Conservation (phyloP, 2,329 filamentous ascomycete genomes). For the Cladosporium phlei region DNA sequence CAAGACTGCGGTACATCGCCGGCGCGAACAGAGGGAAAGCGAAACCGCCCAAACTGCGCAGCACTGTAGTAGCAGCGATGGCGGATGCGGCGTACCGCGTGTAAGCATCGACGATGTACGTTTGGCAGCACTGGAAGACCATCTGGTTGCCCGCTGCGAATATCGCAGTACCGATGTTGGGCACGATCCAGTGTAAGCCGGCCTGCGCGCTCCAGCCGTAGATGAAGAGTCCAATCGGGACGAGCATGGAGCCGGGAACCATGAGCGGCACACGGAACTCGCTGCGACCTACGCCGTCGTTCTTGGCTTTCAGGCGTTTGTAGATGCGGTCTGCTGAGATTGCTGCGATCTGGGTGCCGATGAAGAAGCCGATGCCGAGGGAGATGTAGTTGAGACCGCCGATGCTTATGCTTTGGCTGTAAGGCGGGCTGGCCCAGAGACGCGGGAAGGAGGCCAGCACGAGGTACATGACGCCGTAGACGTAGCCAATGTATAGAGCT, state of each 20-base stretch:
- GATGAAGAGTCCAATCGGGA: conserved; percentile 53
- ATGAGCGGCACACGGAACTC: conserved; percentile 50
- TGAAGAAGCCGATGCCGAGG: conserved; percentile 58
- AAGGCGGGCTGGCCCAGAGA: conserved; percentile 27
- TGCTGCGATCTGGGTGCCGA: conserved; percentile 42
- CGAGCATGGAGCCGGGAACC: conserved; percentile 50
- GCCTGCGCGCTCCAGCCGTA: conserved; percentile 57
- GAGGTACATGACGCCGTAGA: conserved; percentile 37
- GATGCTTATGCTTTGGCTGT: conserved; percentile 26
- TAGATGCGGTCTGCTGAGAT: conserved; percentile 35
- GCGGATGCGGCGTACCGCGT: conserved; percentile 46
- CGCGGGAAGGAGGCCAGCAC: conserved; percentile 34
- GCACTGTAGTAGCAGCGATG: conserved; percentile 52
- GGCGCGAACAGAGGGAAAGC: conserved; percentile 58
- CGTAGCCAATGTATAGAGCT: conserved; percentile 35
- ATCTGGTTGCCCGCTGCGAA: conserved; percentile 54
- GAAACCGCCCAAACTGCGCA: conserved; percentile 53
- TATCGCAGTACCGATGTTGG: conserved; percentile 55
- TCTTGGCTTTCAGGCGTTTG: conserved; percentile 33
- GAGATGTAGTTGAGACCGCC: conserved; percentile 43
- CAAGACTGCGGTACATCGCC: conserved; percentile 44
- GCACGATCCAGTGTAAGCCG: conserved; percentile 54
- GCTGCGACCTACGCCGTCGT: conserved; percentile 35
- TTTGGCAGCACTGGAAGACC: conserved; percentile 55
- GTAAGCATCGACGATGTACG: conserved; percentile 57